Conservation (phyloP, 2,329 filamentous ascomycete species). For the Fusarium nanum region DNA sequence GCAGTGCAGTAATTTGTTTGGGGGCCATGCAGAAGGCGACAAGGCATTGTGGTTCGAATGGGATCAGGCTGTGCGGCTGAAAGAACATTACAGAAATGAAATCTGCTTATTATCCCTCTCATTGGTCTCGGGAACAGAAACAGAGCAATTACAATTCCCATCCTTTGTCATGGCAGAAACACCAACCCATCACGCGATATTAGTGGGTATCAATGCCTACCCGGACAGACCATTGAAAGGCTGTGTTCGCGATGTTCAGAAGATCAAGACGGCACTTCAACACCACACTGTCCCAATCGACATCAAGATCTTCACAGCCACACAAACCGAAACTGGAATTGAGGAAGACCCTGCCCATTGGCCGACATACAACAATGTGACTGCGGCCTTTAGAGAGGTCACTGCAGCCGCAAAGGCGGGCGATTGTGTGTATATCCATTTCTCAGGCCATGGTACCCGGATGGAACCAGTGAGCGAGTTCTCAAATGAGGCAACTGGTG, state of each 20-base stretch:
- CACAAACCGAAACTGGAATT: not conserved
- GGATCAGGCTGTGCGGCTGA: not conserved
- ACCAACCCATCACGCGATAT: slow-evolving; percentile 3
- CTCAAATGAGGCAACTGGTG: not conserved
- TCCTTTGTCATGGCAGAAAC: not conserved
- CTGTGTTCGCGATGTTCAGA: slow-evolving; percentile 15
- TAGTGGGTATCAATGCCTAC: slow-evolving; percentile 28
- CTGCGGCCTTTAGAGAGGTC: not conserved
- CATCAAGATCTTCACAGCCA: slow-evolving; percentile 11
- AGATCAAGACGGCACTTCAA: slow-evolving; percentile 6
- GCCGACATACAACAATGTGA: slow-evolving; percentile 2
- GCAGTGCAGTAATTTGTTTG: not conserved
- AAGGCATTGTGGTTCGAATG: not conserved
- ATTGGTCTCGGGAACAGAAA: not conserved
- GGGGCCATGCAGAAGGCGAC: not conserved
- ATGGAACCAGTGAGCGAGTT: not conserved
- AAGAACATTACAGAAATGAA: not conserved
- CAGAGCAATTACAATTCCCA: not conserved
- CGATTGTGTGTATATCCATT: slow-evolving; percentile 15
- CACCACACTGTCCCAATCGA: not conserved
- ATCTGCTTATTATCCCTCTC: not conserved
- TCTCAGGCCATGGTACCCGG: slow-evolving; percentile 12
- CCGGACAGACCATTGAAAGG: not conserved
- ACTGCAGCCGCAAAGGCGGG: not conserved
- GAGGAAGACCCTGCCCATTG: not conserved